phyloP scores from a whole-genome alignment of 2,329 filamentous ascomycete genomes.

The Aspergillus japonicus region DNA sequence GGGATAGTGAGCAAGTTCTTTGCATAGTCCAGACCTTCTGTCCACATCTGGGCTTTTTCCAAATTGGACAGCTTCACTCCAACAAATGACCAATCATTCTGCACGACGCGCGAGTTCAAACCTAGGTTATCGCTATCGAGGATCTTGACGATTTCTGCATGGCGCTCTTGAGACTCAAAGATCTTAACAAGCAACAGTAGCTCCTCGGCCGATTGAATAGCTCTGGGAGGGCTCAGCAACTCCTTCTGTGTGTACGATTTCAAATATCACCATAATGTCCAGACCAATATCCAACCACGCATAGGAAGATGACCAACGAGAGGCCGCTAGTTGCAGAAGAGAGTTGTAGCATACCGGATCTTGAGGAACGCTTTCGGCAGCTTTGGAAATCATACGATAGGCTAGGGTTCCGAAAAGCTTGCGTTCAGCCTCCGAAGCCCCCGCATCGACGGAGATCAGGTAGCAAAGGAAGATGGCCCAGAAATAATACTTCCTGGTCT shows the following conservation, averaged over 20 bases:
- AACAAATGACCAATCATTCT: conserved; percentile 46
- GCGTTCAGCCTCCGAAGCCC: conserved; percentile 42
- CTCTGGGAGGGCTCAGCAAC: conserved; percentile 41
- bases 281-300: conserved; percentile 6
- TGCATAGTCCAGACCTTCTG: conserved; percentile 38
- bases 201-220: conserved; percentile 49
- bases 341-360: conserved; percentile 40
- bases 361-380: conserved; percentile 44
- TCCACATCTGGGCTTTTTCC: conserved; percentile 40
- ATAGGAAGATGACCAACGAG: not conserved
- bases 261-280: conserved; percentile 20
- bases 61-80: conserved; percentile 39
- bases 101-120: conserved; percentile 42
- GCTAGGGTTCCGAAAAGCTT: conserved; percentile 52
- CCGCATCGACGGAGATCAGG: conserved; percentile 38
- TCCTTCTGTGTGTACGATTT: conserved; percentile 36
- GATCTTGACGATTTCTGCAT: conserved; percentile 42
- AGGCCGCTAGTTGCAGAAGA: not conserved
- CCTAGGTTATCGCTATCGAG: conserved; percentile 45
- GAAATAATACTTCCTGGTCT: conserved; percentile 49
- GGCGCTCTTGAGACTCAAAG: conserved; percentile 41
- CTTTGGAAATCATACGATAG: conserved; percentile 51
- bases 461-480: conserved; percentile 51
- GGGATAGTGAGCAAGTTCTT: conserved; percentile 38
- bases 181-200: conserved; percentile 46